These are phyloP conservation scores for Coemansia sp. DNA, from an alignment of 192 early-diverging fungal genomes.

Conservation along the genomic window DNA sequence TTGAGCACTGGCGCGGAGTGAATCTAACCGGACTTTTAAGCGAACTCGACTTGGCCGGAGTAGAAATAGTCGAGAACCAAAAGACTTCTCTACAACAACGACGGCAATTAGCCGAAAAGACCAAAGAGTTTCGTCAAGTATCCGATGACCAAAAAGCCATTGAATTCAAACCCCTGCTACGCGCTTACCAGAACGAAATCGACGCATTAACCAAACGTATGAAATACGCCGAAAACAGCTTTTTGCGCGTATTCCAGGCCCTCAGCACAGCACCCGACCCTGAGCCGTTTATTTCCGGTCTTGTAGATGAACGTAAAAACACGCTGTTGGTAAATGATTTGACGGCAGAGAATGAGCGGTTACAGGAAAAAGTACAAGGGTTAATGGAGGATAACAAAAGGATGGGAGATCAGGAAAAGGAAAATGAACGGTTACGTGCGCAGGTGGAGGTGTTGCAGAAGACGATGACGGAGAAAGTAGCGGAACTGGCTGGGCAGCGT, in stretches of 20 bases:
- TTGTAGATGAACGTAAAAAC: slow-evolving; percentile 22
- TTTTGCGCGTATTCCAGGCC: slow-evolving; percentile 77
- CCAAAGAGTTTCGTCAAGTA: slow-evolving; percentile 82
- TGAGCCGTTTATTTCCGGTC: slow-evolving; percentile 63
- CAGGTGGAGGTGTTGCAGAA: slow-evolving; percentile 14
- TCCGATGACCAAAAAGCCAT: slow-evolving; percentile 75
- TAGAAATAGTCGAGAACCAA: slow-evolving; percentile 83
- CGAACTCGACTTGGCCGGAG: slow-evolving; percentile 72
- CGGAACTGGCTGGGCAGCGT: slow-evolving; percentile 65
- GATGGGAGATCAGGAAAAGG: slow-evolving; percentile 58
- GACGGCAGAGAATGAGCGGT: slow-evolving; percentile 27
- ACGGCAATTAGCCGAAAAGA: slow-evolving; percentile 84
- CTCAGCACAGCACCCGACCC: slow-evolving; percentile 85
- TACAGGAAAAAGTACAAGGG: slow-evolving; percentile 41
- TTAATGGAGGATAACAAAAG: slow-evolving; percentile 58
- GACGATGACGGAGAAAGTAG: slow-evolving; percentile 67
- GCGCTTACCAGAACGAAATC: slow-evolving; percentile 90
- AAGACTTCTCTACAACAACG: slow-evolving; percentile 72
- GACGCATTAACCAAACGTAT: slow-evolving; percentile 82
- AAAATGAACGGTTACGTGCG: slow-evolving; percentile 7
- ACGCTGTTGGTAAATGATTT: slow-evolving; percentile 24
- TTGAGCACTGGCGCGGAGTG: slow-evolving; percentile 55
- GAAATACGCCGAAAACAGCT: slow-evolving; percentile 79
- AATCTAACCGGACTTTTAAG: slow-evolving; percentile 68
- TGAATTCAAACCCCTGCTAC: slow-evolving; percentile 76